Evolutionary conservation across 106 monocot genomes (phyloP).

Genomic region (Allium fistulosum): DNA sequence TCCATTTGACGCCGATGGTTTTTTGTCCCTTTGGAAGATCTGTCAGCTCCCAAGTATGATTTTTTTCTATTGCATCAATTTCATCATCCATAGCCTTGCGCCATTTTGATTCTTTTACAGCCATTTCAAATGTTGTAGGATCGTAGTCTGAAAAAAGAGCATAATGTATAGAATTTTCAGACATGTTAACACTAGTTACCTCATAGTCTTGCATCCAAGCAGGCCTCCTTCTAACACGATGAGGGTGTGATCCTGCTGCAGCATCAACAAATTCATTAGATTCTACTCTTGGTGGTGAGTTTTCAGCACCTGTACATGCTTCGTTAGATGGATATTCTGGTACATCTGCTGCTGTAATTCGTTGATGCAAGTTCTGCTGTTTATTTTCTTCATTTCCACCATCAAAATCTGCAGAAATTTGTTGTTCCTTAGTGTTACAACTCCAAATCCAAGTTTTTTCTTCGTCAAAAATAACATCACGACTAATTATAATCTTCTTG

Average conservation of each 20-base stretch:
- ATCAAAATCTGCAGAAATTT: not conserved
- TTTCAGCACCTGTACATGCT: constrained; percentile 1
- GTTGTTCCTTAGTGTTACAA: not conserved
- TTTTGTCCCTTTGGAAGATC: constrained; percentile 6
- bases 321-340: not conserved
- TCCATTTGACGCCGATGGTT: constrained; percentile 4
- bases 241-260: not conserved
- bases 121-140: not conserved
- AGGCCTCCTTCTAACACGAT: constrained; percentile 11
- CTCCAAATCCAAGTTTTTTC: not conserved
- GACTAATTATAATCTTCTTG: not conserved
- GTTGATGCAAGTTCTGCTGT: not conserved
- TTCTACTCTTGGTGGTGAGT: constrained; percentile 2
- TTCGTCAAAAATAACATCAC: constrained; percentile 9
- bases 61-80: constrained; percentile 4
- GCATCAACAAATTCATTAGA: not conserved
- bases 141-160: constrained; percentile 22
- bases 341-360: not conserved
- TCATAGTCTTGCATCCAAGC: constrained; percentile 18
- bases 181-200: constrained; percentile 12
- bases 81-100: constrained; percentile 1
- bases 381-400: not conserved
- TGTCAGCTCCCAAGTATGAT: constrained; percentile 1
- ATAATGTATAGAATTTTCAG: constrained; percentile 15
- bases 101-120: constrained; percentile 7